Evolutionary conservation across 352 stramenopile species (phyloP).

Genomic region (Phytophthora hybrid): DNA sequence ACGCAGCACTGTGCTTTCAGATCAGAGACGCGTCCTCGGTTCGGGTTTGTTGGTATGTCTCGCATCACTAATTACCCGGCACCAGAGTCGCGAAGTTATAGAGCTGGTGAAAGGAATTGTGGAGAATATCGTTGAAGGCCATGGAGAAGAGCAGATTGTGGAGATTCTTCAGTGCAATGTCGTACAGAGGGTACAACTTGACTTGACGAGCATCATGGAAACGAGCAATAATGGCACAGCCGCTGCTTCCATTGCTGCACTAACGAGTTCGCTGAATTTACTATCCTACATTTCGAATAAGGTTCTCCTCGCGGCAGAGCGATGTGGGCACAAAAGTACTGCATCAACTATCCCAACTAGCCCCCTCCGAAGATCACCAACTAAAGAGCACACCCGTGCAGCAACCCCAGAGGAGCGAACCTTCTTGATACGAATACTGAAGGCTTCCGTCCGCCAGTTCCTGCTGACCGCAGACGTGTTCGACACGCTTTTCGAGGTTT

Average conservation of each 20-base stretch:
- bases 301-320: conserved; percentile 25
- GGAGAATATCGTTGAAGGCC: conserved; percentile 44
- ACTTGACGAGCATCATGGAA: conserved; percentile 40
- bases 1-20: conserved; percentile 40
- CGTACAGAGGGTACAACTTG: conserved; percentile 52
- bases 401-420: conserved; percentile 20
- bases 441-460: conserved; percentile 26
- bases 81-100: conserved; percentile 43
- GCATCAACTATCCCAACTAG: conserved; percentile 4
- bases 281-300: conserved; percentile 25
- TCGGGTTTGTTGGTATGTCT: conserved; percentile 68
- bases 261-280: conserved; percentile 34
- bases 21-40: conserved; percentile 60
- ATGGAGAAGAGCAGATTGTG: conserved; percentile 59
- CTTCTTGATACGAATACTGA: conserved; percentile 38
- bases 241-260: not conserved
- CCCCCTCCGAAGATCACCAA: conserved; percentile 14
- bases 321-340: conserved; percentile 6
- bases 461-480: conserved; percentile 42
- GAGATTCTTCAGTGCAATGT: conserved; percentile 71
- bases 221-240: not conserved
- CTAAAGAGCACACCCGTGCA: not conserved
- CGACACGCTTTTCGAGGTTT: conserved; percentile 50
- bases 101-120: conserved; percentile 69
- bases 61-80: conserved; percentile 49